Evolutionary conservation across 129 eudicot genomes (phyloP), one percentile per base, ranked within the genome.

Genomic region (Helianthus annuus): DNA sequence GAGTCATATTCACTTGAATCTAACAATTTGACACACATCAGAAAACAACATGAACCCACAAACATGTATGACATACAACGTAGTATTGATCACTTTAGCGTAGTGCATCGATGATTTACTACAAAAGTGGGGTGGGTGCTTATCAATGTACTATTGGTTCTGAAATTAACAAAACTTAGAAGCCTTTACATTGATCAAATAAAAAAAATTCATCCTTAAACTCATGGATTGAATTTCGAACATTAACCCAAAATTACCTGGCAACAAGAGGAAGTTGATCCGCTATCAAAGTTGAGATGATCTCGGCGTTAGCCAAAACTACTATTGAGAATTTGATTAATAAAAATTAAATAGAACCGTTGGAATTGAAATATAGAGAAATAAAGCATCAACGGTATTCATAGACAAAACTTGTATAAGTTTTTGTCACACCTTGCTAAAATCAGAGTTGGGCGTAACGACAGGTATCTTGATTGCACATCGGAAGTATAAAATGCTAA

Each of bases 271-370:
- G 22, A 7, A 66, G 10, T 10, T 67, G 71, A 67, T 46, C 71
- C 7, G 15, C 59, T 11, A 67, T 48, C 12, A 67, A 48, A 48
- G 57, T 3, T 67, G 72, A 67, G 59, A 67, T 67, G 1, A 48
- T 19, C 72, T 67, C 45, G 19, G 14, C 58, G 15, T 0, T 48
- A 22, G 59, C 45, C 72, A 67, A 0, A 27, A 27, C 32, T 27
- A 1, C 32, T 11, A 24, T 13, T 46, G 8, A 66, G 52, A 7
- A 44, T 11, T 66, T 45, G 14, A 39, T 1, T 44, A 14, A 42
- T 10, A 11, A 13, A 48, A 5, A 16, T 16, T 44, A 15, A 42
- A 9, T 19, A 1, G 7, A 62, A 39, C 13, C 14, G 6, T 11
- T 17, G 10, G 36, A 65, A 11, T 1, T 4, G 16, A 36, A 66